phyloP scores from a whole-genome alignment of 2,329 filamentous ascomycete genomes.

The Beauveria scarabaeidicola region DNA sequence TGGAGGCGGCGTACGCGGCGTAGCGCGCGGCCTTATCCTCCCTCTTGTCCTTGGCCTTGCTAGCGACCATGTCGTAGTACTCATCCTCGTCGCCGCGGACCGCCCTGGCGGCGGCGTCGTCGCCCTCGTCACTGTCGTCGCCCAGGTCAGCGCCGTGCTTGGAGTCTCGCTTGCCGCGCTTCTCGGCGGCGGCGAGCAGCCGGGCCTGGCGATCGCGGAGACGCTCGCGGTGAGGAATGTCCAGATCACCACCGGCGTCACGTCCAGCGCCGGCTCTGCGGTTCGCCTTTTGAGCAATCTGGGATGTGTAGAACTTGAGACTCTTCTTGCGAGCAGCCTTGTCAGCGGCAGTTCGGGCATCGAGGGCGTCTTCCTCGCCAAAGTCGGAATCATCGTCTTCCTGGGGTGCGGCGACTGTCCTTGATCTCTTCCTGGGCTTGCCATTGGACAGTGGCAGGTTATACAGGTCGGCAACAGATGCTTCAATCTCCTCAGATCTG shows the following conservation, averaged over 20 bases:
- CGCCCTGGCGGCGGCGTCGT: conserved; percentile 42
- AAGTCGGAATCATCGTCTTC: conserved; percentile 73
- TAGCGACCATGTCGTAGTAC: conserved; percentile 85
- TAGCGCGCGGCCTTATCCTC: conserved; percentile 58
- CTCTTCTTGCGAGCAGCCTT: conserved; percentile 88
- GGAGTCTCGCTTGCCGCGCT: conserved; percentile 60
- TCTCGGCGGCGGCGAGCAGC: conserved; percentile 81
- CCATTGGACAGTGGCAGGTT: conserved; percentile 46
- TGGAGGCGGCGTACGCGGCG: conserved; percentile 50
- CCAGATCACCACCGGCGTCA: conserved; percentile 68
- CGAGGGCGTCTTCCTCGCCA: conserved; percentile 77
- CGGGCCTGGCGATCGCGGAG: conserved; percentile 77
- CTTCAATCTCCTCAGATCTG: conserved; percentile 56
- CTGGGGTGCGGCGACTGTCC: conserved; percentile 28
- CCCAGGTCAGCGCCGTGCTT: conserved; percentile 58
- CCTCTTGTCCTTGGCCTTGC: conserved; percentile 60
- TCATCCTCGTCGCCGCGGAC: conserved; percentile 56
- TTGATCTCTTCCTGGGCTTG: conserved; percentile 25
- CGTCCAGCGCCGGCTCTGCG: conserved; percentile 67
- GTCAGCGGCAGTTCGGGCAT: conserved; percentile 69
- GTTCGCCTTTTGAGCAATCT: conserved; percentile 90
- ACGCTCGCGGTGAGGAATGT: conserved; percentile 83
- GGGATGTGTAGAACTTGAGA: conserved; percentile 94
- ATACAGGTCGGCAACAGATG: conserved; percentile 61
- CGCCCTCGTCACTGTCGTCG: conserved; percentile 61